phyloP scores from a whole-genome alignment of 73 alveolate genomes.

The Paramecium pentaurelia region DNA sequence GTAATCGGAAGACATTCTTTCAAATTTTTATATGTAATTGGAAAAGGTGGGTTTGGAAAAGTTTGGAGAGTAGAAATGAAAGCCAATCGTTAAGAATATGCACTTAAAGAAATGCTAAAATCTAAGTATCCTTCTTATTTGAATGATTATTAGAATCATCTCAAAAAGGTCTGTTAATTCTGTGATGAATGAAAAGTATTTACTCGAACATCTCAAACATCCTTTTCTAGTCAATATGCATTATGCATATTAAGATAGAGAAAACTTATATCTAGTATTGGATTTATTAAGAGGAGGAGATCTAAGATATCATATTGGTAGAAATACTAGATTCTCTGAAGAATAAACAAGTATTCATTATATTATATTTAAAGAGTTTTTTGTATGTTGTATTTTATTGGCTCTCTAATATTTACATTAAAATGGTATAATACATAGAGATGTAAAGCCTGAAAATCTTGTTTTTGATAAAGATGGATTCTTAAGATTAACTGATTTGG shows the following conservation, averaged over 20 bases:
- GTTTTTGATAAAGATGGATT: conserved; percentile 74
- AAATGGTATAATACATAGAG: conserved; percentile 73
- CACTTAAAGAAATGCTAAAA: conserved; percentile 27
- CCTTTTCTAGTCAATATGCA: conserved; percentile 78
- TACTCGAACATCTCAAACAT: conserved; percentile 66
- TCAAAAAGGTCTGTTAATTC: conserved; percentile 58
- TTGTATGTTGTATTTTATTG: conserved; percentile 61
- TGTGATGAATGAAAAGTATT: conserved; percentile 66
- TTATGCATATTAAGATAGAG: conserved; percentile 66
- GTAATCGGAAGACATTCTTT: conserved; percentile 48
- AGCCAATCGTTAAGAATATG: conserved; percentile 22
- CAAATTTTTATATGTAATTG: conserved; percentile 27
- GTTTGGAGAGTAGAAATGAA: conserved; percentile 50
- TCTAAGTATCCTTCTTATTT: neutral
- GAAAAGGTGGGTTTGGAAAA: conserved; percentile 39
- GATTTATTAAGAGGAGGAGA: conserved; percentile 74
- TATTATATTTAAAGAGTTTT: conserved; percentile 49
- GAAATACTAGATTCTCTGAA: conserved; percentile 44
- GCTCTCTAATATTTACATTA: conserved; percentile 66
- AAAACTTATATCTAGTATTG: conserved; percentile 64
- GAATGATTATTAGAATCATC: conserved; percentile 58
- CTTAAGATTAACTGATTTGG: conserved; percentile 75
- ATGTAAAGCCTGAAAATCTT: conserved; percentile 75
- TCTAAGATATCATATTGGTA: conserved; percentile 66
- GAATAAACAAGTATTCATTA: conserved; percentile 34